Conservation (phyloP, 1,284 basidiomycete species). For the Leccinum pachyderme region DNA sequence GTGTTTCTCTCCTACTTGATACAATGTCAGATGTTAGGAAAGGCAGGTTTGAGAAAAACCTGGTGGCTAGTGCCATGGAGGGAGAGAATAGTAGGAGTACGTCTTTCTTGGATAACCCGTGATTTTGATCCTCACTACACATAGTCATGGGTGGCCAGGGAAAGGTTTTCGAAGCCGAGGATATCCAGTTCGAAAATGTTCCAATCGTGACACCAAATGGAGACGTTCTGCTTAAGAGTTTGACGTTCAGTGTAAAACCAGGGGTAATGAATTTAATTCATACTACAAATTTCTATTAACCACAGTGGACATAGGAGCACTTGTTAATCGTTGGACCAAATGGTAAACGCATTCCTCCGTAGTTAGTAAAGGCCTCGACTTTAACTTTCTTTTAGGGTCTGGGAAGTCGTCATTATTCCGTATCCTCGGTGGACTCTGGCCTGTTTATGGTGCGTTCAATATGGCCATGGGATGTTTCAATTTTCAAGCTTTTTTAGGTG, state of each 20-base stretch:
- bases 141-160: conserved; percentile 82
- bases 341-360: conserved; percentile 43
- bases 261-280: conserved; percentile 54
- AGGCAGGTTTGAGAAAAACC: conserved; percentile 87
- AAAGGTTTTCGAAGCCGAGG: conserved; percentile 77
- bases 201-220: conserved; percentile 97
- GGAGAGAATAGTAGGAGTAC: conserved; percentile 79
- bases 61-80: conserved; percentile 74
- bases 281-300: conserved; percentile 6
- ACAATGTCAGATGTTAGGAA: conserved; percentile 87
- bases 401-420: conserved; percentile 93
- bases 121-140: neutral
- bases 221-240: conserved; percentile 79
- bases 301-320: conserved; percentile 60
- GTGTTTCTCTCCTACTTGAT: conserved; percentile 87
- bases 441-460: conserved; percentile 72
- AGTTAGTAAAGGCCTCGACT: conserved; percentile 1
- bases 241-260: conserved; percentile 89
- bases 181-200: conserved; percentile 90
- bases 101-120: conserved; percentile 27
- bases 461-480: neutral
- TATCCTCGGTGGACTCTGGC: conserved; percentile 96
- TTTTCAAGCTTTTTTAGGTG: conserved; percentile 45
- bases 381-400: conserved; percentile 48
- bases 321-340: conserved; percentile 92